These are phyloP conservation scores for Fusarium concolor DNA, from an alignment of 2,329 filamentous ascomycete genomes.

Conservation along the genomic window DNA sequence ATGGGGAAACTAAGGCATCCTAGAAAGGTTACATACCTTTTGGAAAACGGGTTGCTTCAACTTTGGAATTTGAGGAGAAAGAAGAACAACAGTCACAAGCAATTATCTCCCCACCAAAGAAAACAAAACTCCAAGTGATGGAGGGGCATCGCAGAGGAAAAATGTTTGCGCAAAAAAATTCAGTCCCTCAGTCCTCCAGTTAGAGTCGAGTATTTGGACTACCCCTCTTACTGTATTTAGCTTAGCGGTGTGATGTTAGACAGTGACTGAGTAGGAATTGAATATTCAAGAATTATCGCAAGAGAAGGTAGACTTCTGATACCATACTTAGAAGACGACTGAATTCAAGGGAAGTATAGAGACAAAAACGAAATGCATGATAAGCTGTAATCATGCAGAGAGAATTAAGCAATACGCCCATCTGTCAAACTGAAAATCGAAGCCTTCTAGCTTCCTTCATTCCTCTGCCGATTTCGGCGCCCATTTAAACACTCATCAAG, in stretches of 20 bases:
- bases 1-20: constrained; percentile 16
- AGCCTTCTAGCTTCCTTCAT: constrained; percentile 8
- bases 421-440: not conserved
- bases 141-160: constrained; percentile 41
- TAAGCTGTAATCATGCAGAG: no score
- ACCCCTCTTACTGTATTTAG: constrained; percentile 50
- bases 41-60: constrained; percentile 15
- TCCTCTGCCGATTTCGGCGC: constrained; percentile 21
- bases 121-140: constrained; percentile 35
- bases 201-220: constrained; percentile 26
- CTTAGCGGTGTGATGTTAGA: constrained; percentile 39
- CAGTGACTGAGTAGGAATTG: no score
- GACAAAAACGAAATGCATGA: not conserved
- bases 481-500: constrained; percentile 4
- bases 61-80: constrained; percentile 30
- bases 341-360: not conserved
- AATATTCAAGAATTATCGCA: no score
- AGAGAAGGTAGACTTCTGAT: not conserved
- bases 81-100: constrained; percentile 24
- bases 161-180: constrained; percentile 40
- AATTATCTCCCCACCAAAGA: constrained; percentile 34
- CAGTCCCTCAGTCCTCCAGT: constrained; percentile 40
- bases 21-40: constrained; percentile 26
- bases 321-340: not conserved
- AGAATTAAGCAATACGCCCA: not conserved